These are phyloP conservation scores for Cavenderia fasciculata DNA, from an alignment of 78 protist genomes.

Conservation along the genomic window DNA sequence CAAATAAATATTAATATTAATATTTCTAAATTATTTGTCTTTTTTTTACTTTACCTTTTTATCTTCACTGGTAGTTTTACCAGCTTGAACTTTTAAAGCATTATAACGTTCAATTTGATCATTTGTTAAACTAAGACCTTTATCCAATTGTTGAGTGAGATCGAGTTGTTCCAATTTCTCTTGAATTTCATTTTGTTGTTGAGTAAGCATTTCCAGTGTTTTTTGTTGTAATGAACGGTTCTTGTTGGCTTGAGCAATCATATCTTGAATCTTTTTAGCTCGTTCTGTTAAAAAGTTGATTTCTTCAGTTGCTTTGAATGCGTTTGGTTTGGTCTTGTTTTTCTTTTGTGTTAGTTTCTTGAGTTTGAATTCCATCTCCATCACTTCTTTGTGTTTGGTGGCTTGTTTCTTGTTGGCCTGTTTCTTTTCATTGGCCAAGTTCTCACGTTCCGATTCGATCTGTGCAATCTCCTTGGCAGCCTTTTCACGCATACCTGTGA, in stretches of 20 bases:
- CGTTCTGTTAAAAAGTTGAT: slow-evolving; percentile 29
- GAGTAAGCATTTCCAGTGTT: slow-evolving; percentile 27
- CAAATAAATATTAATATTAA: too few species aligned
- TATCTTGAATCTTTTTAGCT: slow-evolving; percentile 1
- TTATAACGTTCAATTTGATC: slow-evolving; percentile 59
- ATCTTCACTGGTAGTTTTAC: slow-evolving; percentile 47
- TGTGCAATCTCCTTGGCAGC: background rate
- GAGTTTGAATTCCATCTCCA: slow-evolving; percentile 8
- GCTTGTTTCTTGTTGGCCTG: slow-evolving; percentile 36
- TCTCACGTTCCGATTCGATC: background rate
- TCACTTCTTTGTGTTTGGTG: slow-evolving; percentile 22
- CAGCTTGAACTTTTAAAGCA: slow-evolving; percentile 19
- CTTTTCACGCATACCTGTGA: background rate
- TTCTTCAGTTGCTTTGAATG: slow-evolving; percentile 28
- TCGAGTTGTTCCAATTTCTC: background rate
- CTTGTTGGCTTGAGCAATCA: slow-evolving; percentile 8
- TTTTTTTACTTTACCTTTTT: too few species aligned
- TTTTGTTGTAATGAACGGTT: background rate
- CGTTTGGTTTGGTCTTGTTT: slow-evolving; percentile 12
- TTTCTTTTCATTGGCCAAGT: background rate
- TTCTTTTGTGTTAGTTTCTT: background rate
- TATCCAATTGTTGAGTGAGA: slow-evolving; percentile 39
- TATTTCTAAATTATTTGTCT: too few species aligned
- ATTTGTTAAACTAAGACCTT: background rate
- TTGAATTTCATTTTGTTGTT: too few species aligned